Conservation (phyloP, 1,139 yeast species). For the Protomyces pachydermus region DNA sequence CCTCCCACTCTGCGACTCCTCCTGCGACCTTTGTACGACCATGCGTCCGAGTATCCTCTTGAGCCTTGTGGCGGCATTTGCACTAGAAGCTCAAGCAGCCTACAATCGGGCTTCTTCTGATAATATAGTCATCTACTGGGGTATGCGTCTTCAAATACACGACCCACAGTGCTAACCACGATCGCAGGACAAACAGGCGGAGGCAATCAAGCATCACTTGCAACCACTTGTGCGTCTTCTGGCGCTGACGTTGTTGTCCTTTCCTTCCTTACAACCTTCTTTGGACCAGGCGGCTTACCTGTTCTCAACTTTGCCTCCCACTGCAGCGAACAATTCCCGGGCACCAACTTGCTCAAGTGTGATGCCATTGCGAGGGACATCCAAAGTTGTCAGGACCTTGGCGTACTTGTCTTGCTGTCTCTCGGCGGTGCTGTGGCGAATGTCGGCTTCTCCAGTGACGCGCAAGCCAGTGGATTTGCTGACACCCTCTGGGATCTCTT, state of each 20-base stretch:
- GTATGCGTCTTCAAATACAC: not conserved
- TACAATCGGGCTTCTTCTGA: not conserved
- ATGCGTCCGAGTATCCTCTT: not conserved
- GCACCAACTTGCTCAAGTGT: conserved; percentile 39
- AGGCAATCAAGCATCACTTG: not conserved
- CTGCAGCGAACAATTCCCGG: conserved; percentile 36
- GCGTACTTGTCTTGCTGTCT: conserved; percentile 72
- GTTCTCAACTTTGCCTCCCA: conserved; percentile 66
- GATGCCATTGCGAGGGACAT: conserved; percentile 52
- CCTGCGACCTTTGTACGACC: not conserved
- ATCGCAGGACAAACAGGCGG: not conserved
- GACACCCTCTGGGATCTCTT: conserved; percentile 73
- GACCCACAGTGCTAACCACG: not conserved
- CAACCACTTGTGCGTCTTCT: not conserved
- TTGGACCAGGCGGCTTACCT: conserved; percentile 44
- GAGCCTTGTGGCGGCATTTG: not conserved
- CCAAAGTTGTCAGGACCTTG: conserved; percentile 68
- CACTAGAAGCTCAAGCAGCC: not conserved
- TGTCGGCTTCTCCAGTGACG: conserved; percentile 64
- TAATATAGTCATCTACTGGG: not conserved
- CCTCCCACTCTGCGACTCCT: too few relatives aligned
- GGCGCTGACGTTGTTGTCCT: conserved; percentile 49
- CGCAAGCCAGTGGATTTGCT: conserved; percentile 66
- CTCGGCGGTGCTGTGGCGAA: conserved; percentile 82
- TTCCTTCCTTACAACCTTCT: conserved; percentile 64